Percentiles rank a stretch among this genome's conserved stretches.
phyloP scores from a whole-genome alignment of 441 rosid genomes.

The Bocquillonia castaneifolia region DNA sequence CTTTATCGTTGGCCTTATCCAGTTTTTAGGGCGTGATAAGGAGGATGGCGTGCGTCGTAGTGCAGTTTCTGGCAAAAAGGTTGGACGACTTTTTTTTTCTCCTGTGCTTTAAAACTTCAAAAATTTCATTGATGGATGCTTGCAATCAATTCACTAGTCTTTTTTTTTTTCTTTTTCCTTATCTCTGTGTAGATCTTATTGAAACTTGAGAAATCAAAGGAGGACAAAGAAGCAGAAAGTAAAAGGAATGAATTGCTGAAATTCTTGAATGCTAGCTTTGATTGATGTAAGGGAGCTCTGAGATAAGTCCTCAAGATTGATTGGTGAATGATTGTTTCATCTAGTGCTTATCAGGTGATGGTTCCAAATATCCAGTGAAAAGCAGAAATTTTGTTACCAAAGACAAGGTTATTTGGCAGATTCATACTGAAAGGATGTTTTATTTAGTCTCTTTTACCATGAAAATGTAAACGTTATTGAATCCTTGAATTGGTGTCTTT shows the following conservation, averaged over 20 bases:
- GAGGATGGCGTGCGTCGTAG: conserved; percentile 81
- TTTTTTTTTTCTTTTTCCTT: background rate
- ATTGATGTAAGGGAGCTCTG: conserved; percentile 37
- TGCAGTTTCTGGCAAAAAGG: conserved; percentile 96
- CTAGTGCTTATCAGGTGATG: background rate
- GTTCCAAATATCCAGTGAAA: background rate
- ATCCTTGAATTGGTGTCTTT: no score
- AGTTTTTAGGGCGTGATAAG: conserved; percentile 76
- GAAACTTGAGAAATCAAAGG: conserved; percentile 90
- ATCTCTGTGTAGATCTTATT: conserved; percentile 53
- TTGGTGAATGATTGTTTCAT: background rate
- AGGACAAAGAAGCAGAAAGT: conserved; percentile 85
- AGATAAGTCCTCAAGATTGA: background rate
- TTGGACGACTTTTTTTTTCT: conserved; percentile 17
- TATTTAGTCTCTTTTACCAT: background rate
- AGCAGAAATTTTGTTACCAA: background rate
- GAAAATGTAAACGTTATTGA: background rate
- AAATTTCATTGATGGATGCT: background rate
- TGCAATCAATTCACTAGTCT: background rate
- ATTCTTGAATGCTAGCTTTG: conserved; percentile 92
- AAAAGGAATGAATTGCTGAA: conserved; percentile 86
- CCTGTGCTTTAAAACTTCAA: background rate
- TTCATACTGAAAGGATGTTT: no score
- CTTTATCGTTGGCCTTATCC: conserved; percentile 8
- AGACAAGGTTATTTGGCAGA: background rate